phyloP scores from a whole-genome alignment of 2,329 filamentous ascomycete genomes.

The Exophiala phaeomuriformis region DNA sequence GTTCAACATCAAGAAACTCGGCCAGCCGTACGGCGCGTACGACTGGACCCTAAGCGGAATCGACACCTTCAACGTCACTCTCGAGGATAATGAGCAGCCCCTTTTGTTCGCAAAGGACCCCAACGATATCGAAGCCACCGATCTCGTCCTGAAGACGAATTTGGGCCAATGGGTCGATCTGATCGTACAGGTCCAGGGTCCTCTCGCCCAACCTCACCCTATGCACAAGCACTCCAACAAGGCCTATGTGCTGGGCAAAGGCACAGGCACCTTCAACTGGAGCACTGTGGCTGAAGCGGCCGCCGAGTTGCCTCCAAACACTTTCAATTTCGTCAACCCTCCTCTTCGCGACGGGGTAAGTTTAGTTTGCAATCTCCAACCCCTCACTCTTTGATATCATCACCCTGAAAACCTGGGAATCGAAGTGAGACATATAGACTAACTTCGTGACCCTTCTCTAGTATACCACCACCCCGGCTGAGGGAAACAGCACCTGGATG shows the following conservation, averaged over 20 bases:
- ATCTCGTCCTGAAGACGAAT: constrained; percentile 46
- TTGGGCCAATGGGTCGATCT: constrained; percentile 51
- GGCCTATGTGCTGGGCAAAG: constrained; percentile 51
- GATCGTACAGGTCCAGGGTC: constrained; percentile 40
- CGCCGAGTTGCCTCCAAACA: constrained; percentile 35
- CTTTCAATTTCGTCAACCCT: constrained; percentile 53
- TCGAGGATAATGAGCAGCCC: constrained; percentile 31
- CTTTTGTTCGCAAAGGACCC: constrained; percentile 45
- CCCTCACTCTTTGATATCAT: no score
- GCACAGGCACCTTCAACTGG: constrained; percentile 47
- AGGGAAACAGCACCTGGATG: constrained; percentile 39
- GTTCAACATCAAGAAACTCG: constrained; percentile 29
- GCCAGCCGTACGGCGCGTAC: constrained; percentile 38
- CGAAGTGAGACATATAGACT: no score
- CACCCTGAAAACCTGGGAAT: no score
- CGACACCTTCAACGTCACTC: constrained; percentile 32
- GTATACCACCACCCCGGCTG: constrained; percentile 36
- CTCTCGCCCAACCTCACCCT: constrained; percentile 51
- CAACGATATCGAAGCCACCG: constrained; percentile 32
- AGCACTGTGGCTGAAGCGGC: constrained; percentile 48
- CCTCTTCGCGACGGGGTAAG: constrained; percentile 44
- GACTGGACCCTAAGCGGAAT: constrained; percentile 49
- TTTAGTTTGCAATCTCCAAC: not conserved
- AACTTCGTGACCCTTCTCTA: no score
- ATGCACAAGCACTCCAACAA: constrained; percentile 60